Percentiles rank a stretch among this genome's conserved stretches.
Evolutionary conservation across 2,329 filamentous ascomycete species (phyloP).

Genomic region (Elsinoe perseae): DNA sequence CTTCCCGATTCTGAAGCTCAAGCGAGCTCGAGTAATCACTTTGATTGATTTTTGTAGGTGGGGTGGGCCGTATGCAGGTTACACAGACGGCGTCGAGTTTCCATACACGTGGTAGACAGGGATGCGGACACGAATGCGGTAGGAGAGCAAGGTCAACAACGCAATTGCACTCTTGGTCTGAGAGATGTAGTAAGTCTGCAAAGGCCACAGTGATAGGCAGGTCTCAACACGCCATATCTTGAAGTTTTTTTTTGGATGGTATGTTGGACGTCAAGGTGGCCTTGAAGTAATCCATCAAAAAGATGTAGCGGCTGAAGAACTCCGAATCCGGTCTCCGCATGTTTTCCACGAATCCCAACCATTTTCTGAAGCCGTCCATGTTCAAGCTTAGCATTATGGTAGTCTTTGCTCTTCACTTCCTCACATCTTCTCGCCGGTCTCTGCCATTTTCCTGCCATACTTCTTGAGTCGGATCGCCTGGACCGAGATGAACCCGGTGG

Average conservation of each 20-base stretch:
- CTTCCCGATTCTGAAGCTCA: background rate
- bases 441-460: conserved; percentile 34
- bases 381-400: conserved; percentile 7
- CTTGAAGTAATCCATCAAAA: conserved; percentile 1
- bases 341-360: background rate
- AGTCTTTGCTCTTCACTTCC: conserved; percentile 9
- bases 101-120: conserved; percentile 6
- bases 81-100: background rate
- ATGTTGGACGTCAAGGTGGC: background rate
- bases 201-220: too few relatives aligned
- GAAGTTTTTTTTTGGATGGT: background rate
- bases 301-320: background rate
- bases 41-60: background rate
- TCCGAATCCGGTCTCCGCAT: background rate
- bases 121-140: conserved; percentile 4
- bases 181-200: background rate
- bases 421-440: conserved; percentile 29
- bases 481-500: conserved; percentile 62
- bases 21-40: background rate
- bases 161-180: background rate
- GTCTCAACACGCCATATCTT: too few relatives aligned
- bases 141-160: background rate
- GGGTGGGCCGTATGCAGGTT: background rate
- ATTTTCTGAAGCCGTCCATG: background rate
- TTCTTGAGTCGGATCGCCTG: conserved; percentile 53